These are phyloP conservation scores for Rhizodiscina lignyota DNA, from an alignment of 495 filamentous ascomycete genomes.

Conservation along the genomic window DNA sequence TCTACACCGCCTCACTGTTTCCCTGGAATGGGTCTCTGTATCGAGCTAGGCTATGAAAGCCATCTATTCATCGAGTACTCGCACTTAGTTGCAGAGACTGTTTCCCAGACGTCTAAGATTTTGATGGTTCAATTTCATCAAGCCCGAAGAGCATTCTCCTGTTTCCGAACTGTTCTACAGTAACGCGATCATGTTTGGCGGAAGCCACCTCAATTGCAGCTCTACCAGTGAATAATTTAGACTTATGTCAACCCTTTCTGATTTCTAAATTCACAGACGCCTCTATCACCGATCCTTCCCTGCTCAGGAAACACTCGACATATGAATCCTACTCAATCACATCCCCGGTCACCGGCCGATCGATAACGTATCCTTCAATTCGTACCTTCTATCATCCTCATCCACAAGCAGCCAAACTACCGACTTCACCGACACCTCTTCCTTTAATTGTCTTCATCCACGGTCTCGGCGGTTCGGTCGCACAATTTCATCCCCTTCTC, in stretches of 20 bases:
- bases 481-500: constrained; percentile 73
- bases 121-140: no score
- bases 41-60: no score
- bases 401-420: constrained; percentile 62
- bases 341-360: constrained; percentile 10
- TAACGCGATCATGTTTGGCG: no score
- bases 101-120: no score
- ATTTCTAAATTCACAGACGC: constrained; percentile 6
- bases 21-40: no score
- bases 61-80: no score
- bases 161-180: no score
- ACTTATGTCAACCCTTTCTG: neutral
- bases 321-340: constrained; percentile 56
- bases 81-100: no score
- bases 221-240: no score
- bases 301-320: constrained; percentile 61
- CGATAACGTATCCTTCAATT: constrained; percentile 60
- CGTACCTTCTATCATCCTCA: constrained; percentile 74
- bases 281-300: constrained; percentile 43
- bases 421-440: constrained; percentile 50
- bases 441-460: constrained; percentile 83
- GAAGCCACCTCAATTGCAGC: no score
- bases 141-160: no score
- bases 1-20: no score
- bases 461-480: constrained; percentile 74